These are phyloP conservation scores for Seminavis robusta DNA, from an alignment of 108 stramenopile species.

Conservation along the genomic window DNA sequence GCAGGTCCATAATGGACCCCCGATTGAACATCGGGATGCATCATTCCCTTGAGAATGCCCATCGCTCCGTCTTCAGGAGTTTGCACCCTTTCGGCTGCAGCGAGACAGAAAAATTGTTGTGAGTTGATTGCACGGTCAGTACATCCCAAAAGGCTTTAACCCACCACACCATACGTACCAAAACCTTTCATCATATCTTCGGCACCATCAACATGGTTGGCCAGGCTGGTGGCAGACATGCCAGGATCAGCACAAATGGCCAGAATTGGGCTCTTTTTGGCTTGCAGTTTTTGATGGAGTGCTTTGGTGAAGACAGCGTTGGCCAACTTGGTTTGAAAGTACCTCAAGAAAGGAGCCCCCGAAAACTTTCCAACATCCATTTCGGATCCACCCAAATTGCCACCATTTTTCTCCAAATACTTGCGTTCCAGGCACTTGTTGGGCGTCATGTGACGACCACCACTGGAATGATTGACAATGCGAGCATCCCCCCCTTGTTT, in stretches of 20 bases:
- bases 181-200: background rate
- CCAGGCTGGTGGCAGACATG: conserved; percentile 7
- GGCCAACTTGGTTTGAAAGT: conserved; percentile 57
- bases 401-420: conserved; percentile 43
- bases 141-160: background rate
- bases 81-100: conserved; percentile 21
- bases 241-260: conserved; percentile 7
- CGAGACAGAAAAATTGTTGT: conserved; percentile 2
- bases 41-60: conserved; percentile 14
- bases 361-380: background rate
- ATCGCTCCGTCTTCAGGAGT: no score
- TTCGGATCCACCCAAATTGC: conserved; percentile 42
- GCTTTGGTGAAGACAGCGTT: conserved; percentile 48
- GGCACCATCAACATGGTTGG: conserved; percentile 1
- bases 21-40: background rate
- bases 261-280: no score
- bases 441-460: conserved; percentile 12
- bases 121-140: no score
- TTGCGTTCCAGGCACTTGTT: conserved; percentile 32
- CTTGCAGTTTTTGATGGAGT: conserved; percentile 35
- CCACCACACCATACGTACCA: background rate
- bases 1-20: background rate
- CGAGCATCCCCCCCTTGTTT: conserved; percentile 38
- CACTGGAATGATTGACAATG: conserved; percentile 41
- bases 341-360: conserved; percentile 37